Evolutionary conservation across 1,284 basidiomycete genomes (phyloP), one percentile per base, ranked within the genome.

Genomic region (Sparassis latifolia): DNA sequence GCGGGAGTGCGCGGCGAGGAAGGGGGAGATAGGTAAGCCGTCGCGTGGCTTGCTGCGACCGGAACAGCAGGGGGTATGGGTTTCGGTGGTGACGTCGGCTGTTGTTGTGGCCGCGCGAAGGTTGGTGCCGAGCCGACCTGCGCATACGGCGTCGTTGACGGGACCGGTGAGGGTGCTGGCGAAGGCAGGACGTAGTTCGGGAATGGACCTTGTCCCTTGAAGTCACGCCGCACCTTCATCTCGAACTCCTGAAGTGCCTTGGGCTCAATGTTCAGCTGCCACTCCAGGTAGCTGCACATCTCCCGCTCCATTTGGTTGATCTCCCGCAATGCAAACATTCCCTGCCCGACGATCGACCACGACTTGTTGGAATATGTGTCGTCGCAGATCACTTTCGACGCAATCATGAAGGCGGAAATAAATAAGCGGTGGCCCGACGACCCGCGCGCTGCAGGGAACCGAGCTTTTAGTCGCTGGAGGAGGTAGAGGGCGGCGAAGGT

Each of bases 321-420:
- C 75, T 97, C 93, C 41, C 89, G 80, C 2, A 96, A 69, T 1
- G 83, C 82, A 62, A 95, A 96, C 84, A 95, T 89, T 47, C 85
- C 86, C 66, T 96, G 92, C 0, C 90, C 92, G 44, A 97, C 93
- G 46, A 97, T 89, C 27, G 84, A 84, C 93, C 93, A 97, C 0
- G 89, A 93, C 69, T 95, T 93, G 80, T 97, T 97, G 12, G 90
- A 93, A 65, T 95, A 96, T 0, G 93, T 97, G 66, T 97, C 92
- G 74, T 97, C 93, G 70, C 92, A 94, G 57, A 94, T 90, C 20
- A 92, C 88, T 68, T 93, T 93, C 3, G 83, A 86, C 0, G 87
- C 84, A 55, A 97, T 91, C 94, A 97, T 97, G 67, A 93, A 92
- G 0, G 93, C 92, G 0, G 90, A 93, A 9, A 97, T 87, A 66